Evolutionary conservation across 345 rosid genomes (phyloP).

Genomic region (Brassica juncea): DNA sequence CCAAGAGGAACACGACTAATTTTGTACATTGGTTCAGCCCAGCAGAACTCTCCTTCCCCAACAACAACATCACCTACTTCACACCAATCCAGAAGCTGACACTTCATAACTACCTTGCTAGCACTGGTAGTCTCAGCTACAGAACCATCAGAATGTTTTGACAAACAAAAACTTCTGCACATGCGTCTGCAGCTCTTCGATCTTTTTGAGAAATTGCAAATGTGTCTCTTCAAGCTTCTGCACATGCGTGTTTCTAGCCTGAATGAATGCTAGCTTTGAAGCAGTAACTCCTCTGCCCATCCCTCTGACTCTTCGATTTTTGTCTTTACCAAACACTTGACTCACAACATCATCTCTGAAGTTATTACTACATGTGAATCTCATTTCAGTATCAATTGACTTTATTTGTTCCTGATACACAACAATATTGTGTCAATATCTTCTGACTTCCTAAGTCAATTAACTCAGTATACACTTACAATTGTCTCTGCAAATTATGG

Average conservation of each 20-base stretch:
- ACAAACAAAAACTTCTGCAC: background rate
- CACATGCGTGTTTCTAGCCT: background rate
- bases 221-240: background rate
- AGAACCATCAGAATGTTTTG: background rate
- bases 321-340: background rate
- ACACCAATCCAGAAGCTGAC: background rate
- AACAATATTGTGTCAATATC: background rate
- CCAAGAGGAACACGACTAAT: background rate
- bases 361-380: background rate
- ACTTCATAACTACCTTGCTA: background rate
- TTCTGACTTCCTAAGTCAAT: background rate
- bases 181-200: background rate
- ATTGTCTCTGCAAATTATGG: background rate
- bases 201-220: background rate
- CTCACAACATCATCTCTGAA: background rate
- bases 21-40: background rate
- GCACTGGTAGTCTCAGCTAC: background rate
- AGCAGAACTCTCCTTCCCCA: background rate
- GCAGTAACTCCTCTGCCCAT: background rate
- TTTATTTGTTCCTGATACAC: background rate
- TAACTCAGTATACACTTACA: background rate
- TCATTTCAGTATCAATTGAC: background rate
- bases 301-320: background rate
- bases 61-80: background rate
- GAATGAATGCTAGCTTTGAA: background rate